Conservation (phyloP, 768 basidiomycete species). For the Albatrellus ellisii region DNA sequence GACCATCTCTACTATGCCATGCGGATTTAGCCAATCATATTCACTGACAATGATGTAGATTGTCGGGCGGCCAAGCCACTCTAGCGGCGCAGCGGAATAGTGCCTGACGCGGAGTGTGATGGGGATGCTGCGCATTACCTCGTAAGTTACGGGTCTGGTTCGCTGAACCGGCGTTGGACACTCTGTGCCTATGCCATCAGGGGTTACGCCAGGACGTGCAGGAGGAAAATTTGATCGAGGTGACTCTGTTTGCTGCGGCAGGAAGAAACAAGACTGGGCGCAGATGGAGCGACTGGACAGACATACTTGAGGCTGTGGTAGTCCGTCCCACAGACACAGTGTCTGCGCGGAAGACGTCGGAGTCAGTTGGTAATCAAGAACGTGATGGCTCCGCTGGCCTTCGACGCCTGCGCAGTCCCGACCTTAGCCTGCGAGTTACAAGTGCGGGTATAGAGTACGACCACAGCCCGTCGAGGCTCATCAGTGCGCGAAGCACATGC, state of each 20-base stretch:
- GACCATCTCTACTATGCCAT: conserved; percentile 35
- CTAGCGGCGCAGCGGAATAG: conserved; percentile 16
- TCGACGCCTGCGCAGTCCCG: conserved; percentile 50
- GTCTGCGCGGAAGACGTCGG: conserved; percentile 20
- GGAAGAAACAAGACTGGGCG: neutral
- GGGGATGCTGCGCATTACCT: conserved; percentile 41
- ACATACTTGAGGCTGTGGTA: conserved; percentile 40
- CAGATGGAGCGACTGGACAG: neutral
- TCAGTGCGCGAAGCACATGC: conserved; percentile 17
- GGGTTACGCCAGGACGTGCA: neutral
- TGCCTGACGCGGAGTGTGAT: conserved; percentile 27
- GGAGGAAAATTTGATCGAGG: neutral
- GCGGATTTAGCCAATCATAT: conserved; percentile 24
- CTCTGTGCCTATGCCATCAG: neutral
- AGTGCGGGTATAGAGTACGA: conserved; percentile 17
- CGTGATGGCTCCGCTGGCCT: conserved; percentile 38
- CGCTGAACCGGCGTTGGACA: conserved; percentile 19
- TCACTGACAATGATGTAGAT: conserved; percentile 39
- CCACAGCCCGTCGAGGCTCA: conserved; percentile 18
- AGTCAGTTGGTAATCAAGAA: neutral
- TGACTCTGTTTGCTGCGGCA: conserved; percentile 27
- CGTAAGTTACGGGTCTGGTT: conserved; percentile 21
- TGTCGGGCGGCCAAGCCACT: conserved; percentile 26
- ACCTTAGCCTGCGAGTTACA: conserved; percentile 21
- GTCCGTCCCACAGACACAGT: conserved; percentile 46